These are phyloP conservation scores for Salix suchowensis DNA, from an alignment of 345 rosid species.

Conservation along the genomic window DNA sequence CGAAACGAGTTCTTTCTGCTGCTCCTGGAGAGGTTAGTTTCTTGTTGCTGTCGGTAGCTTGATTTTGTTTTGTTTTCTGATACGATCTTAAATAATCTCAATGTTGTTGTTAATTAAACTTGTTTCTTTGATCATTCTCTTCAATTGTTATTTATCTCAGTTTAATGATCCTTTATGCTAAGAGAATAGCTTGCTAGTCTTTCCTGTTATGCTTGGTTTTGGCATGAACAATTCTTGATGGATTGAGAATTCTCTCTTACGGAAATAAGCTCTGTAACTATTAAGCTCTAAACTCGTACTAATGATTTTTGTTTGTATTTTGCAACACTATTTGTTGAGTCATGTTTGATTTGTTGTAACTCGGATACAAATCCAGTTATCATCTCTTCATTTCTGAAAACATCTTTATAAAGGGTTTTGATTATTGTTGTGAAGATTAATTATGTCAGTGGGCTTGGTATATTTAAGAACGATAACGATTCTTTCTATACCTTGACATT, in stretches of 20 bases:
- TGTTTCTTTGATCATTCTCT: neutral
- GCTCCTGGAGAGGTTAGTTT: constrained; percentile 69
- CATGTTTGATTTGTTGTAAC: neutral
- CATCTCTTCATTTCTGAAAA: neutral
- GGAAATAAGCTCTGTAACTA: neutral
- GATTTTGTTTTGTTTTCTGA: neutral
- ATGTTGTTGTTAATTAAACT: neutral
- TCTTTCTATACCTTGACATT: neutral
- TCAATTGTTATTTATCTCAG: neutral
- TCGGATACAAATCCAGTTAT: neutral
- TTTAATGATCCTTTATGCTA: neutral
- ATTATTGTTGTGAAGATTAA: neutral
- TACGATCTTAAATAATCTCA: neutral
- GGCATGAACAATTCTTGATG: neutral
- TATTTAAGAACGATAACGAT: neutral
- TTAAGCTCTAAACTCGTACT: neutral
- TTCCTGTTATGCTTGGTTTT: neutral
- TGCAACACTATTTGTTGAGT: neutral
- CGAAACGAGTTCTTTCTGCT: constrained; percentile 70
- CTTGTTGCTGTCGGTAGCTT: neutral
- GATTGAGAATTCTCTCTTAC: neutral
- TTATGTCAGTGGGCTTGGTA: neutral
- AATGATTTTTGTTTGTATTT: neutral
- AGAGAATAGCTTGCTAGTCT: neutral
- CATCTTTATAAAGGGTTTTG: neutral